phyloP scores from a whole-genome alignment of 345 rosid species.

The Diplotaxis tenuifolia region DNA sequence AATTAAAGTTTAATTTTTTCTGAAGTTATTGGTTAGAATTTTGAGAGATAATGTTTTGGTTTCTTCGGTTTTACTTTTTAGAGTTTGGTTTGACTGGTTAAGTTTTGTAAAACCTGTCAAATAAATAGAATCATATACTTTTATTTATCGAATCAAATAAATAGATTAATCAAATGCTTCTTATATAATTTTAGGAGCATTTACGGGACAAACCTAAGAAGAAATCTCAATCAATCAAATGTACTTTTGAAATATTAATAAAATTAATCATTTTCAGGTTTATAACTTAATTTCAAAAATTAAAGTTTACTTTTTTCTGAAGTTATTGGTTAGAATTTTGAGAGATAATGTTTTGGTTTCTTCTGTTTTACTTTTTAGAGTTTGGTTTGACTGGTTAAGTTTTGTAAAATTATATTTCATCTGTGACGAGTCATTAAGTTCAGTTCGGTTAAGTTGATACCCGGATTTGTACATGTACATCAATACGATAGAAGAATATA shows the following conservation, averaged over 20 bases:
- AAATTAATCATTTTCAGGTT: background rate
- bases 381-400: background rate
- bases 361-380: background rate
- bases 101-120: background rate
- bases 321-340: background rate
- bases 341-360: background rate
- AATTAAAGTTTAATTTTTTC: background rate
- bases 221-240: background rate
- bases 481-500: background rate
- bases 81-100: background rate
- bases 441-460: background rate
- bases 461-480: background rate
- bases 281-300: background rate
- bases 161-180: too few species aligned
- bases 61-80: background rate
- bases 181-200: background rate
- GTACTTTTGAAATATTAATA: background rate
- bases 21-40: background rate
- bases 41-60: background rate
- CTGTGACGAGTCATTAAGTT: background rate
- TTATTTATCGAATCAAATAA: background rate
- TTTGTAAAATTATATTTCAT: background rate
- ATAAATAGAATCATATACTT: too few species aligned
- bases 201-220: background rate
- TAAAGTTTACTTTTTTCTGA: background rate